Evolutionary conservation across 2,329 filamentous ascomycete species (phyloP).

Genomic region (Hymenoscyphus fraxineus): DNA sequence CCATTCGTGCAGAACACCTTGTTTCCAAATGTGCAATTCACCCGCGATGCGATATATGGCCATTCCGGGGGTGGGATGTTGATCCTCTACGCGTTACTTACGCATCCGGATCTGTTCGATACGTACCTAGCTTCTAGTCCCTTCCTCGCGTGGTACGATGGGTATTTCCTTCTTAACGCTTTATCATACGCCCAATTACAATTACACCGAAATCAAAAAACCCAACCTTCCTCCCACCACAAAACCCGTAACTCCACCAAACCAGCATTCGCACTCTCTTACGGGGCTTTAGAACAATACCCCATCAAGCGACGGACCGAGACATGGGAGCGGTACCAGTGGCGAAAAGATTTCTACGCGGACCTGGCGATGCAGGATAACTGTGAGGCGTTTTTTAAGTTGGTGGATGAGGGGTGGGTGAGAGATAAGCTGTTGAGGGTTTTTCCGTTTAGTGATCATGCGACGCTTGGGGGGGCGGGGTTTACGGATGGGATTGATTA

Average conservation of each 20-base stretch:
- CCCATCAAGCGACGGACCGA: slow-evolving; percentile 1
- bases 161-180: background rate
- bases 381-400: no score
- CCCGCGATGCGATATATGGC: slow-evolving; percentile 2
- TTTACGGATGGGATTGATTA: slow-evolving; percentile 8
- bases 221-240: no score
- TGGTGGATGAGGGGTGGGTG: no score
- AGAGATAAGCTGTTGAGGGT: background rate
- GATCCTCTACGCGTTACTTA: background rate
- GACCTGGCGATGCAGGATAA: background rate
- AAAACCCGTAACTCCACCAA: background rate
- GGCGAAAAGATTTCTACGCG: background rate
- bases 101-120: background rate
- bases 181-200: background rate
- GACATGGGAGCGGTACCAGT: slow-evolving; percentile 1
- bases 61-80: background rate
- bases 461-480: background rate
- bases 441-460: slow-evolving; percentile 1
- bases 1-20: background rate
- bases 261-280: slow-evolving; percentile 1
- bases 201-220: no score
- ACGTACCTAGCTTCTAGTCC: background rate
- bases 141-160: background rate
- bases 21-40: background rate
- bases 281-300: background rate